Base-by-base conservation (phyloP, 768 basidiomycete species). In the Lentinula sp. region DNA sequence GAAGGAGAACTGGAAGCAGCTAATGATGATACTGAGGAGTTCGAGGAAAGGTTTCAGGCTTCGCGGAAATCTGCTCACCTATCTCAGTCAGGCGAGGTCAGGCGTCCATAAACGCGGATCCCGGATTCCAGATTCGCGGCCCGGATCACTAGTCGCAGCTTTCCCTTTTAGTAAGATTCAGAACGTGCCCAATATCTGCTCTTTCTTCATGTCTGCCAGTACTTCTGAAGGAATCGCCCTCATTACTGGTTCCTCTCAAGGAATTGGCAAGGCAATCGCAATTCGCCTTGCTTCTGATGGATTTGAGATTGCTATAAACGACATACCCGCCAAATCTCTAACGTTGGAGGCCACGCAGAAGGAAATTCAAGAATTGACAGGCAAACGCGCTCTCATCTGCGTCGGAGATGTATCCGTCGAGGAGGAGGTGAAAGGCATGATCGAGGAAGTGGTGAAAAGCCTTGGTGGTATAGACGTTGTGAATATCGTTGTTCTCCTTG, bases 221-320 rank as follows among this genome's bases (percentile, higher is more conserved):
- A 23, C 37, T 8, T 39, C 37, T 39, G 37, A 43, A 57, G 61
- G 72, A 33, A 66, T 74, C 52, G 76, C 76, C 6, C 68, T 77
- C 63, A 68, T 79, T 39, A 77, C 78, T 0, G 79, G 77, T 45
- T 71, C 70, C 13, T 71, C 69, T 8, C 74, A 74, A 57, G 79
- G 79, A 39, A 77, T 77, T 37, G 77, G 76, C 9, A 68, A 71
- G 23, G 75, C 72, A 51, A 74, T 78, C 46, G 74, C 76, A n/a
- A 62, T 70, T 5, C 70, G 76, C 4, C 74, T 79, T 45, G 77
- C 76, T 46, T 49, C 62, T 7, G 76, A 73, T 57, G 76, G 76
- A 32, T 72, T 74, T 62, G 73, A 77, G 54, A 65, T 78, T 42
- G 72, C 70, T 32, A 61, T 76, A 53, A 76, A 73, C 6, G 78